Evolutionary conservation across 2,329 filamentous ascomycete species (phyloP).

Genomic region (Helminthosporium solani): DNA sequence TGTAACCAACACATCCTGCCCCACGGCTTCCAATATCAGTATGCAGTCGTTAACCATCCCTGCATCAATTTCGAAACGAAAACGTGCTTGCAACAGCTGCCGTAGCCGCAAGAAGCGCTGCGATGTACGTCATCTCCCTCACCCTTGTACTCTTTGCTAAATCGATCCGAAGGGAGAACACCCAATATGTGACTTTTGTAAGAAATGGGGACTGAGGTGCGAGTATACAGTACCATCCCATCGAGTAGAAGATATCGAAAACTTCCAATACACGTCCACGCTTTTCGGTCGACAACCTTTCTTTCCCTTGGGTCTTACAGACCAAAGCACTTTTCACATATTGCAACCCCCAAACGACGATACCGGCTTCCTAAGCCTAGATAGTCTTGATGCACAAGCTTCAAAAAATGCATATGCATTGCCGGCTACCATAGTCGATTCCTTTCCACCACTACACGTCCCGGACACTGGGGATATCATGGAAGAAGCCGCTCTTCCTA

Average conservation of each 20-base stretch:
- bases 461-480: slow-evolving; percentile 9
- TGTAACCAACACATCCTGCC: neutral
- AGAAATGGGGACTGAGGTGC: slow-evolving; percentile 26
- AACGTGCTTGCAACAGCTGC: slow-evolving; percentile 36
- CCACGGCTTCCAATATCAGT: neutral
- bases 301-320: slow-evolving; percentile 2
- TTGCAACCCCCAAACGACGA: slow-evolving; percentile 9
- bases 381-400: neutral
- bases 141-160: neutral
- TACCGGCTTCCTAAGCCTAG: slow-evolving; percentile 7
- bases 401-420: slow-evolving; percentile 3
- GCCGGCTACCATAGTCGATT: slow-evolving; percentile 3
- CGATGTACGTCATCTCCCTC: slow-evolving; percentile 19
- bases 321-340: slow-evolving; percentile 2
- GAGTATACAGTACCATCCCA: slow-evolving; percentile 16
- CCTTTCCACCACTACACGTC: neutral
- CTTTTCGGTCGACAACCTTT: slow-evolving; percentile 2
- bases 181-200: slow-evolving; percentile 26
- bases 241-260: neutral
- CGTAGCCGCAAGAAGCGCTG: slow-evolving; percentile 38
- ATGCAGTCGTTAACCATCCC: slow-evolving; percentile 24
- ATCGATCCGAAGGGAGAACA: slow-evolving; percentile 19
- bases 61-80: slow-evolving; percentile 32
- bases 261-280: neutral
- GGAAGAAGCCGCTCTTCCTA: slow-evolving; percentile 15